These are phyloP conservation scores for Aspergillus ruber DNA, from an alignment of 2,329 filamentous ascomycete genomes.

Conservation along the genomic window DNA sequence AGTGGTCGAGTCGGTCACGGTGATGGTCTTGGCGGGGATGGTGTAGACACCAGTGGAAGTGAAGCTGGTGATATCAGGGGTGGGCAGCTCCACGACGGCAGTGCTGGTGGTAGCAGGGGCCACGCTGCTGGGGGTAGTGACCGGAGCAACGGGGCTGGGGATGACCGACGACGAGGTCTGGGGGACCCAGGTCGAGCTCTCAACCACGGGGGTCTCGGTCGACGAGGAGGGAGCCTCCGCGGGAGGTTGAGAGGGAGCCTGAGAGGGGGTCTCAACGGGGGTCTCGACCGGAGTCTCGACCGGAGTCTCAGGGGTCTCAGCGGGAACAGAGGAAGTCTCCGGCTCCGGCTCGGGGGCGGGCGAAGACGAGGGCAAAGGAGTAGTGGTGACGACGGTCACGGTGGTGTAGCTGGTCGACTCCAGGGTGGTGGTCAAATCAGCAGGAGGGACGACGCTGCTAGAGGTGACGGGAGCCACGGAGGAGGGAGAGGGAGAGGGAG, in stretches of 20 bases:
- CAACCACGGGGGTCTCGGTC: neutral
- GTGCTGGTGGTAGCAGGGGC: conserved; percentile 3
- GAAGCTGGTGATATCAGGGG: conserved; percentile 47
- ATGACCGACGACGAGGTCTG: neutral
- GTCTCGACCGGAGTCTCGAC: too few relatives aligned
- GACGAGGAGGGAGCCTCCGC: conserved; percentile 11
- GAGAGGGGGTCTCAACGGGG: too few relatives aligned
- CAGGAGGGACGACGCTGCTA: conserved; percentile 13
- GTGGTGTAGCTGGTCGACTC: conserved; percentile 35
- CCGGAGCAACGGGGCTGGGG: conserved; percentile 5
- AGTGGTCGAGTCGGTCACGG: conserved; percentile 60
- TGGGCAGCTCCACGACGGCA: conserved; percentile 35
- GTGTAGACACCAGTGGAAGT: conserved; percentile 67
- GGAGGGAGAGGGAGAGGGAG: conserved; percentile 8
- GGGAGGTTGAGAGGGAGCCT: too few relatives aligned
- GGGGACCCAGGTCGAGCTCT: neutral
- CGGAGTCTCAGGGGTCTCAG: neutral
- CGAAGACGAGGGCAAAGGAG: conserved; percentile 8
- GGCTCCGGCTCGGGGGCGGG: neutral
- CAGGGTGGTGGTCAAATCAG: conserved; percentile 28
- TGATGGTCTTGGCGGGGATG: conserved; percentile 65
- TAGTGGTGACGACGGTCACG: conserved; percentile 26
- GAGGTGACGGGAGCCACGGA: conserved; percentile 14
- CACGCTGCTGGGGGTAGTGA: conserved; percentile 11
- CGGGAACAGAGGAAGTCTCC: conserved; percentile 3